A percentile compares a stretch with the other conserved stretches of the same genome.
These are phyloP conservation scores for Rutstroemia sp. DNA, from an alignment of 2,329 filamentous ascomycete species.

Conservation along the genomic window DNA sequence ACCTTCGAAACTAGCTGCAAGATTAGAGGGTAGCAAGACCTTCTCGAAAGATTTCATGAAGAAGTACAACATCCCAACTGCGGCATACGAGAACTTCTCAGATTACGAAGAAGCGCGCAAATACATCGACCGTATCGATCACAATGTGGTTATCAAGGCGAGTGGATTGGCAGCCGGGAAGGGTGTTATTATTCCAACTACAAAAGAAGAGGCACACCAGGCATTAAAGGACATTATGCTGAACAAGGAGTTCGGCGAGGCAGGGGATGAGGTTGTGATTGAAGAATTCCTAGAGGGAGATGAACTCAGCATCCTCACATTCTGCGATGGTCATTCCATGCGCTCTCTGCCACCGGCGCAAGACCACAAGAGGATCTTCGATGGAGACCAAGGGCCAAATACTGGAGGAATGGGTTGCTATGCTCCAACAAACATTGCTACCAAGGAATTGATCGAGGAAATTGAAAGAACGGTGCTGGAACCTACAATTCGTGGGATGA, in stretches of 20 bases:
- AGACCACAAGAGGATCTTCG: constrained; percentile 92
- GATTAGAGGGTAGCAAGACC: constrained; percentile 93
- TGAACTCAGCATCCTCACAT: constrained; percentile 84
- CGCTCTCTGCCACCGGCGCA: constrained; percentile 82
- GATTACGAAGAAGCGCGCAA: constrained; percentile 63
- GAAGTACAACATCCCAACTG: constrained; percentile 81
- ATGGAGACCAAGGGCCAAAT: constrained; percentile 85
- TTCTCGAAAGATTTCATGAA: constrained; percentile 99
- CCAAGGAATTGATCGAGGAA: constrained; percentile 62
- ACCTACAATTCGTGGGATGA: constrained; percentile 85
- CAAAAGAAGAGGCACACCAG: constrained; percentile 72
- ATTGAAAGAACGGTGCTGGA: constrained; percentile 80
- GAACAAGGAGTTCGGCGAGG: constrained; percentile 74
- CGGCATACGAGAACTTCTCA: constrained; percentile 82
- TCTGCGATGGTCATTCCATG: constrained; percentile 83
- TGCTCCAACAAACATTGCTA: constrained; percentile 77
- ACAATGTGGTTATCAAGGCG: constrained; percentile 88
- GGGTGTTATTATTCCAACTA: constrained; percentile 68
- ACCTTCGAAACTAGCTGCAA: constrained; percentile 74
- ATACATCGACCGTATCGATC: constrained; percentile 65
- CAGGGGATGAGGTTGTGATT: constrained; percentile 87
- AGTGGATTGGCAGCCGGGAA: constrained; percentile 89
- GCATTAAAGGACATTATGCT: constrained; percentile 89
- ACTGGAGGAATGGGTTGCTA: constrained; percentile 98
- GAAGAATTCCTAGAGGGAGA: constrained; percentile 91